Base-by-base conservation (phyloP, 2,329 filamentous ascomycete species). In the Nigrospora oryzae region DNA sequence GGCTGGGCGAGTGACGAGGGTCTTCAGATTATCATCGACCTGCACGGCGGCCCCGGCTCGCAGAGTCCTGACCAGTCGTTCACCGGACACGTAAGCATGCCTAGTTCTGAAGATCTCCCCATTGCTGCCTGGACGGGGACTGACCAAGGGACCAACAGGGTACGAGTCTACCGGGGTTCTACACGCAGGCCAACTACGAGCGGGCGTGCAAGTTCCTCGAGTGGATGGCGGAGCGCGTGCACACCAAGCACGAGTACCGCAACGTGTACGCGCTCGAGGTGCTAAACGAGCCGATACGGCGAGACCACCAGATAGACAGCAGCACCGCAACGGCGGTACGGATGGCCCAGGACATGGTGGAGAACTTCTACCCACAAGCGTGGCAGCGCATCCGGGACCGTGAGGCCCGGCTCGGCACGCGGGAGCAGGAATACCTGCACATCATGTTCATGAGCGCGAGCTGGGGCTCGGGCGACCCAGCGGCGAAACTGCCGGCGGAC, bases 391-490 rank as follows among this genome's bases (percentile, higher is more conserved):
- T 77, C 51, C 68, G 73, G 28, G 58, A 56, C 28, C 61, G 60
- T 3, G 74, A 78, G 53, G 42, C 55, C 8, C 54, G 59, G 16
- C 58, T 73, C 11, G 53, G 56, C 11, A 53, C 75, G 5, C 44
- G 59, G 13, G 38, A 53, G 8, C 56, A 62, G 38, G 59, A 71
- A 38, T 62, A 63, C 39, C 56, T 78, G 3, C 70, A 77, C 50
- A 68, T 79, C 36, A 66, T 59, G 49, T 56, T 52, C 44, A 59
- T 60, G 57, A 33, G 45, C 34, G 48, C 47, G 62, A 69, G 54
- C 19, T 79, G 73, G 73, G 71, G 70, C 13, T 68, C 72, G 1
- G 72, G 72, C 7, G 63, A 75, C 50, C 71, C 74, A 1, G 66
- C 58, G 11, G 46, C 63, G 41, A 58, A 62, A 42, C 51, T 76